phyloP scores from a whole-genome alignment of 192 early-diverging fungal species.

The Podila verticillata region DNA sequence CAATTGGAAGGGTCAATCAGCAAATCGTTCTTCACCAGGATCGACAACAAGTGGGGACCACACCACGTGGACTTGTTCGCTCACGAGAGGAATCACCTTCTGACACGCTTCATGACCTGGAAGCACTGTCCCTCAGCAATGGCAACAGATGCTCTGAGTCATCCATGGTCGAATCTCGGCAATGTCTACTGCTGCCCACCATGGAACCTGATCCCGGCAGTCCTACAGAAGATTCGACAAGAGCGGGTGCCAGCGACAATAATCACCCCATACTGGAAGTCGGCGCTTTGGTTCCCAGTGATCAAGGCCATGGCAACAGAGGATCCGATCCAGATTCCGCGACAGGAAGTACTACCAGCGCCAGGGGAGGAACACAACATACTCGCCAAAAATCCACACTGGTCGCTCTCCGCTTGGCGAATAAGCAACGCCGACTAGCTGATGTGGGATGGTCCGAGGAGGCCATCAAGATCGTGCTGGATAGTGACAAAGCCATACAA shows the following conservation, averaged over 20 bases:
- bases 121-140: slow-evolving; percentile 15
- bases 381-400: no score
- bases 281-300: no score
- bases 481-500: no score
- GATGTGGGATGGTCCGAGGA: no score
- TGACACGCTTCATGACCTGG: slow-evolving; percentile 28
- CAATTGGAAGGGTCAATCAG: slow-evolving; percentile 39
- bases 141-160: slow-evolving; percentile 23
- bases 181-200: slow-evolving; percentile 26
- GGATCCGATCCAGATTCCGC: no score
- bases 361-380: no score
- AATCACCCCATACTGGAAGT: no score
- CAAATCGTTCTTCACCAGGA: background rate
- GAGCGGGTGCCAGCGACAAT: slow-evolving; percentile 19
- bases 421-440: no score
- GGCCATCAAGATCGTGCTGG: no score
- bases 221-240: slow-evolving; percentile 13
- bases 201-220: slow-evolving; percentile 26
- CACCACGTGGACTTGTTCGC: slow-evolving; percentile 39
- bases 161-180: slow-evolving; percentile 14
- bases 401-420: no score
- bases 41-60: slow-evolving; percentile 31
- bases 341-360: no score
- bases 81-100: slow-evolving; percentile 8
- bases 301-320: no score